A percentile compares a stretch with the other conserved stretches of the same genome.
phyloP scores from a whole-genome alignment of 257 asterid genomes.

The Solanum stenotomum region DNA sequence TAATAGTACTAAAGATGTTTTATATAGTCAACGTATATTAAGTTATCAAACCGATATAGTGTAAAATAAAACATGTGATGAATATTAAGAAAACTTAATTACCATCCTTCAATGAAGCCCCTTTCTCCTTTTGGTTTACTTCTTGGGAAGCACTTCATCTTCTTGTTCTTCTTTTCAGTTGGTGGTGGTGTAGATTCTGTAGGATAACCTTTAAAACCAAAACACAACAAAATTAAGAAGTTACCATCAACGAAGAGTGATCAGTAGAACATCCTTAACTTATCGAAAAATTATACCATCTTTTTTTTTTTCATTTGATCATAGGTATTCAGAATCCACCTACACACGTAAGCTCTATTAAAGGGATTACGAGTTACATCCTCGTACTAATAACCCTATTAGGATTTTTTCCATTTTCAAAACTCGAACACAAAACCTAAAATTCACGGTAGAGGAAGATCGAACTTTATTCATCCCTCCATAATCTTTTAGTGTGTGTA shows the following conservation, averaged over 20 bases:
- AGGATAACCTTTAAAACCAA: conserved; percentile 42
- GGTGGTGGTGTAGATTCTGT: conserved; percentile 22
- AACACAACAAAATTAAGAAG: not conserved
- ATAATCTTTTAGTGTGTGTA: not conserved
- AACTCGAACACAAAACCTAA: not conserved
- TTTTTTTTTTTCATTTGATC: not conserved
- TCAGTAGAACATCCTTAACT: not conserved
- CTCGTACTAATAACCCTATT: not conserved
- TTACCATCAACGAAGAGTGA: not conserved
- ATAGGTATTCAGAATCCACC: not conserved
- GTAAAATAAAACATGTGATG: not conserved
- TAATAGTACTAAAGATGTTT: not conserved
- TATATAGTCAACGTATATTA: not conserved
- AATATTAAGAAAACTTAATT: conserved; percentile 3
- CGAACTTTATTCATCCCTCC: not conserved
- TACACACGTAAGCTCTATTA: not conserved
- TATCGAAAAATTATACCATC: not conserved
- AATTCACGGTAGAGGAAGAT: not conserved
- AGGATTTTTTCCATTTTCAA: not conserved
- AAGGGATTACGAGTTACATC: not conserved
- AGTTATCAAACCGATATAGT: not conserved
- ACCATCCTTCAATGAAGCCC: conserved; percentile 74
- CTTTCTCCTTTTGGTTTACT: conserved; percentile 61
- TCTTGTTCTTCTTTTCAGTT: conserved; percentile 22
- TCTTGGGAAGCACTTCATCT: conserved; percentile 31